phyloP scores from a whole-genome alignment of 208 protist genomes.

The Sergeia podlipaevii region DNA sequence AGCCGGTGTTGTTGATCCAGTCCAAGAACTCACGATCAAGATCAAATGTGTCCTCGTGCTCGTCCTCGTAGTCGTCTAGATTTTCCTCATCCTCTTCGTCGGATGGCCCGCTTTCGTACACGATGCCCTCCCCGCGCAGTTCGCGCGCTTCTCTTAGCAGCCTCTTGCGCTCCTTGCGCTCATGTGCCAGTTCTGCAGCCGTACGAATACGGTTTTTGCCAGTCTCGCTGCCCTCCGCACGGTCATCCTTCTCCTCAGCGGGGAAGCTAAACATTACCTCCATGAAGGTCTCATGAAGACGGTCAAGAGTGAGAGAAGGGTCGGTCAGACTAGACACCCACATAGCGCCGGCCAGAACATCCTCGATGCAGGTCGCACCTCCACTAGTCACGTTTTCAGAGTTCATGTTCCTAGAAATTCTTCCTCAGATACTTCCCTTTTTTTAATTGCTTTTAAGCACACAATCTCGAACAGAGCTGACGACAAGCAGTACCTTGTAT shows the following conservation, averaged over 20 bases:
- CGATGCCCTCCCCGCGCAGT: constrained; percentile 21
- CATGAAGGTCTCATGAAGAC: constrained; percentile 66
- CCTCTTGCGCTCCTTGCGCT: constrained; percentile 32
- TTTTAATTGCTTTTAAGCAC: no score
- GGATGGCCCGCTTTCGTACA: constrained; percentile 5
- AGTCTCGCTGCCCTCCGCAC: constrained; percentile 6
- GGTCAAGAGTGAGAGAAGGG: constrained; percentile 48
- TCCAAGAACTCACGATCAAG: constrained; percentile 53
- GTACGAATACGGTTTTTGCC: constrained; percentile 30
- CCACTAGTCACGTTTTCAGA: background rate
- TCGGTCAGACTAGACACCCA: constrained; percentile 70
- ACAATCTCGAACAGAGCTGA: no score
- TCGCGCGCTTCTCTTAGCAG: constrained; percentile 46
- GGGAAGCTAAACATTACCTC: constrained; percentile 65
- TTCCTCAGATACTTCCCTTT: no score
- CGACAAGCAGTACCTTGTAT: no score
- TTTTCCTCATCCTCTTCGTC: constrained; percentile 24
- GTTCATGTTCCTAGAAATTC: background rate
- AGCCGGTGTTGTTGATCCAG: constrained; percentile 64
- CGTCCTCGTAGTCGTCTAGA: constrained; percentile 19
- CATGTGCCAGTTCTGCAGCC: constrained; percentile 49
- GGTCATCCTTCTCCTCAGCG: constrained; percentile 13
- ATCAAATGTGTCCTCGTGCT: constrained; percentile 9
- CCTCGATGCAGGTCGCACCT: constrained; percentile 30
- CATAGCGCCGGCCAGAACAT: constrained; percentile 42